Percentiles rank a stretch among this genome's conserved stretches.
phyloP scores from a whole-genome alignment of 768 basidiomycete genomes.

The Erythrobasidium yunnanense region DNA sequence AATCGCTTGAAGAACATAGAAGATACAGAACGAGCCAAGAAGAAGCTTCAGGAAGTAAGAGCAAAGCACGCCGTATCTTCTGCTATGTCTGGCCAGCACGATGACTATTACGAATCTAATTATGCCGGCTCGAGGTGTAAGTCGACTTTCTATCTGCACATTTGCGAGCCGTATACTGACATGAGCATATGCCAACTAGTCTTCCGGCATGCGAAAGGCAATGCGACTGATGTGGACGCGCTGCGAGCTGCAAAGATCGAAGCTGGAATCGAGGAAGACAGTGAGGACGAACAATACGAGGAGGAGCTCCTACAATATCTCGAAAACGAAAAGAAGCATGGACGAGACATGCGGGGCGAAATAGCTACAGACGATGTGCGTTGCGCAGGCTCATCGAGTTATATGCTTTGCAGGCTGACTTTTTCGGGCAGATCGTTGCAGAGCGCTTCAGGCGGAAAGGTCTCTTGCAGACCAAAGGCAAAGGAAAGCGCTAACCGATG shows the following conservation, averaged over 20 bases:
- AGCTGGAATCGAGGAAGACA: slow-evolving; percentile 23
- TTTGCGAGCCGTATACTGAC: no score
- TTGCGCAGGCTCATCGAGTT: not conserved
- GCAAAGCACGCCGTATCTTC: slow-evolving; percentile 1
- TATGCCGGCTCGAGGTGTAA: slow-evolving; percentile 21
- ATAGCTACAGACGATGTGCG: slow-evolving; percentile 1
- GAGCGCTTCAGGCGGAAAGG: not conserved
- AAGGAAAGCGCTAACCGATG: not conserved
- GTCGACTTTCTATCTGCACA: no score
- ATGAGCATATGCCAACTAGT: not conserved
- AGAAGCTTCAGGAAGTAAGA: slow-evolving; percentile 64
- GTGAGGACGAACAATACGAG: not conserved
- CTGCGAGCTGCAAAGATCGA: slow-evolving; percentile 24
- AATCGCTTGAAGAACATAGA: slow-evolving; percentile 87
- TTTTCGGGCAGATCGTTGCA: not conserved
- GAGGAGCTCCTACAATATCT: not conserved
- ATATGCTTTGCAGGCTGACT: no score
- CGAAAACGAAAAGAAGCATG: not conserved
- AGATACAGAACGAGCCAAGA: slow-evolving; percentile 92
- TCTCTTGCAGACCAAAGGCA: not conserved
- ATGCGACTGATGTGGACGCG: slow-evolving; percentile 7
- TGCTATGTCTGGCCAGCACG: slow-evolving; percentile 42
- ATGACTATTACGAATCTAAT: slow-evolving; percentile 43
- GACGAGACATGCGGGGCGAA: not conserved
- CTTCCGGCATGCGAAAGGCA: slow-evolving; percentile 10